Base-by-base conservation (phyloP, 2,329 filamentous ascomycete genomes). In the Aspergillus flavus region DNA sequence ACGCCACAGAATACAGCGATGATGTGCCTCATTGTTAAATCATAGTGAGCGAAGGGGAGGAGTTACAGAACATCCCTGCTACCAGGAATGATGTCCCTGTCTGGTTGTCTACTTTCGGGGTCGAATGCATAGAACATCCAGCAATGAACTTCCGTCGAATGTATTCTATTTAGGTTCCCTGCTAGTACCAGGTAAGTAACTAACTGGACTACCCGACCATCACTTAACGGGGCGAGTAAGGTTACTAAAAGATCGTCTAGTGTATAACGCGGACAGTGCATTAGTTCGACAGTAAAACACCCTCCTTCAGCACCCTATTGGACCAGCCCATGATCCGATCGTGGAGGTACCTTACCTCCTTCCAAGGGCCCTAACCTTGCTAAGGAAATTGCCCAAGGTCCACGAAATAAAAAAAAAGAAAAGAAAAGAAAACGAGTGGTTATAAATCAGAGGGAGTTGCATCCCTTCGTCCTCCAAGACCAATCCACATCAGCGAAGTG, bases 1-100 rank as follows among this genome's bases (percentile, higher is more conserved):
- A 64, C 64, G 62, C 62, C 59, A 66, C 64, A 58, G 43, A 53
- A 41, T 61, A 34, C 43, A 56, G 57, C 48, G 54, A 66, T 68
- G 61, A 63, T 66, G 66, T 63, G 58, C 60, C 62, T 59, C 57
- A 57, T 45, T 61, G 21, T 41, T 21, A 56, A 43, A 56, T 43
- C 53, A 57, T 48, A 30, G 32, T 32, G 36, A 12, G 23, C 19
- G 19, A 21, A 41, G 46, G 16, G 11, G 21, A 34, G n/a, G 43
- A 23, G 28, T 23, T 14, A 28, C 9, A 23, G 28, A 11, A 34
- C 11, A 52, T 52, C 26, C 48, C 26, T 30, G 46, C 26, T 4
- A 12, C n/a, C 7, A 11, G 46, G 46, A 50, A 5, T 26, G 46
- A 30, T 50, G 26, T 7, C 46, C 46, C 46, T 50, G 46, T n/a